Evolutionary conservation across 306 rosid genomes (phyloP).

Genomic region (Nissolia schottii): DNA sequence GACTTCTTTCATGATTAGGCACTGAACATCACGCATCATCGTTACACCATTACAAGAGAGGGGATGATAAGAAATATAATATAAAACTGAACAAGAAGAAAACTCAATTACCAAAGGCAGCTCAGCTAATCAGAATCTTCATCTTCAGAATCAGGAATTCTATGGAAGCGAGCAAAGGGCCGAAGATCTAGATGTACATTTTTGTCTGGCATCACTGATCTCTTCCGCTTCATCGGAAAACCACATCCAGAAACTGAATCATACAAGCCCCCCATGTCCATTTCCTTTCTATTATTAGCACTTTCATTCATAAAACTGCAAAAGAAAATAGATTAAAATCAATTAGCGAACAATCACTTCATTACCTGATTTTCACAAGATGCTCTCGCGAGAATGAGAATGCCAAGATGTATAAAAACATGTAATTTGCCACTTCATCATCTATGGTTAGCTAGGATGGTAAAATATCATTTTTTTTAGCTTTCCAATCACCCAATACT

Average conservation of each 20-base stretch:
- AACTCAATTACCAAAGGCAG: slow-evolving; percentile 7
- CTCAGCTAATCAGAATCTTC: slow-evolving; percentile 47
- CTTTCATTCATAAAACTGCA: slow-evolving; percentile 56
- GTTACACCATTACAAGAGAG: neutral
- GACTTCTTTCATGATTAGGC: slow-evolving; percentile 14
- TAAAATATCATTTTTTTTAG: neutral
- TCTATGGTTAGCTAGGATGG: neutral
- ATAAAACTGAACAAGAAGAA: neutral
- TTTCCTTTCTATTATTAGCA: slow-evolving; percentile 46
- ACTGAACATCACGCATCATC: neutral
- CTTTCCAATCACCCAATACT: neutral
- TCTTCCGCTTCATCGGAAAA: slow-evolving; percentile 51
- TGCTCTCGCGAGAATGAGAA: neutral
- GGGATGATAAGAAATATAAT: neutral
- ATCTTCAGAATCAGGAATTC: slow-evolving; percentile 53
- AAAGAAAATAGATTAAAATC: neutral
- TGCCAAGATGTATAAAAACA: neutral
- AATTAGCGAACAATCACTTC: neutral
- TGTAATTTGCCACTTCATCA: neutral
- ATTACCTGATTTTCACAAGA: neutral
- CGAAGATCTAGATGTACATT: slow-evolving; percentile 36
- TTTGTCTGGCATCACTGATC: slow-evolving; percentile 53
- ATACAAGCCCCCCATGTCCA: slow-evolving; percentile 67
- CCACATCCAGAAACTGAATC: slow-evolving; percentile 72
- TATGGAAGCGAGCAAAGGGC: slow-evolving; percentile 62